Evolutionary conservation across 352 stramenopile genomes (phyloP), one percentile per base, ranked within the genome.

Genomic region (Globisporangium rhizosaccharum): DNA sequence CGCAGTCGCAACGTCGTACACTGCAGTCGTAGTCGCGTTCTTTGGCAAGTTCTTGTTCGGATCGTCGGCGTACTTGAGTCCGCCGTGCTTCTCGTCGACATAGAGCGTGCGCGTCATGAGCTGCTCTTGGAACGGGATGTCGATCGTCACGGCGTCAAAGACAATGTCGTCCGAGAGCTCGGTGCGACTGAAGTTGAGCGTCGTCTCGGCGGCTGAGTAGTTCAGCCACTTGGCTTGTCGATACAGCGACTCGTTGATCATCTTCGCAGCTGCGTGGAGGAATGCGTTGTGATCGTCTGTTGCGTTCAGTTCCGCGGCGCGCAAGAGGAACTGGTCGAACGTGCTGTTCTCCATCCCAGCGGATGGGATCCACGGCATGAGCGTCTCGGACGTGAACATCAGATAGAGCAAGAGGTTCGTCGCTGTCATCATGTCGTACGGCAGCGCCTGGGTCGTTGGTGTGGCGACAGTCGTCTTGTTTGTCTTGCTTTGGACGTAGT

Each of bases 121-220:
- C 23, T 53, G 62, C 30, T 64, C 59, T 41, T 67, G 47, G n/a
- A 71, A 72, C 8, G 72, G 64, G 36, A 80, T 73, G 46, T 77
- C 70, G 44, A 80, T 67, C 30, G 70, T 78, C 51, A 78, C 67
- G 18, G 61, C 65, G 20, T 80, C 72, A 48, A 76, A 80, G 9
- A 59, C 52, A 36, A 78, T 63, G 53, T 73, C 59, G 6, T 33
- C 36, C 9, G 69, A 73, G n/a, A 79, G 42, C 20, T 47, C 50
- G 7, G 71, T 53, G 36, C 54, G 71, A 12, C 62, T 75, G 4
- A 65, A 61, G 46, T 71, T 76, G 30, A 76, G 67, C 41, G 62
- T 62, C 11, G 53, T 47, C 23, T 68, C 57, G 12, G 46, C 50
- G 6, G 57, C 49, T 0, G 60, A 56, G 33, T 57, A 66, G 54